These are phyloP conservation scores for Solanum ossicruentum DNA, from an alignment of 257 asterid genomes.

Conservation along the genomic window DNA sequence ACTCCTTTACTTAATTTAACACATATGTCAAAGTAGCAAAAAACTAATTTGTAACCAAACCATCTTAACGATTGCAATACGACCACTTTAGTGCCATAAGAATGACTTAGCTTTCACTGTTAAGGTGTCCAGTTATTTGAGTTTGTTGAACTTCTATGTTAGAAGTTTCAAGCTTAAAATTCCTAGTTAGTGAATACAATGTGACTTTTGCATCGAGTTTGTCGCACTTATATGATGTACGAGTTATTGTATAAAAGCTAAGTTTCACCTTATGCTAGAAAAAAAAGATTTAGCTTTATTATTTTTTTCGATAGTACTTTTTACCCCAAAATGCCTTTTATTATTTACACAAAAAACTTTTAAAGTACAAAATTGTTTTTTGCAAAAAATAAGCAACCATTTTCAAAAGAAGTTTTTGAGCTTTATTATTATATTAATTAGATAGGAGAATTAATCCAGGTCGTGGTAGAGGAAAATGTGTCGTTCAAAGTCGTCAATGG, in stretches of 20 bases:
- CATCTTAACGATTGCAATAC: background rate
- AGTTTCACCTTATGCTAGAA: no score
- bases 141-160: no score
- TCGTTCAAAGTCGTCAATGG: constrained; percentile 7
- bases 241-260: no score
- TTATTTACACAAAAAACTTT: background rate
- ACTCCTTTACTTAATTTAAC: background rate
- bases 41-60: background rate
- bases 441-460: background rate
- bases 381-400: background rate
- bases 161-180: no score
- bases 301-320: background rate
- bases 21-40: background rate
- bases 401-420: background rate
- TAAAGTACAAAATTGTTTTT: background rate
- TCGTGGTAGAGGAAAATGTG: background rate
- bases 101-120: background rate
- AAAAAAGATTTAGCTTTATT: no score
- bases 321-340: background rate
- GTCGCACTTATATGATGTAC: no score
- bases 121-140: no score
- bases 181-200: no score
- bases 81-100: background rate
- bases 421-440: background rate
- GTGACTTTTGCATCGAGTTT: no score